Evolutionary conservation across 2,329 filamentous ascomycete species (phyloP), one percentile per base, ranked within the genome.

Genomic region (Claviceps arundinis): DNA sequence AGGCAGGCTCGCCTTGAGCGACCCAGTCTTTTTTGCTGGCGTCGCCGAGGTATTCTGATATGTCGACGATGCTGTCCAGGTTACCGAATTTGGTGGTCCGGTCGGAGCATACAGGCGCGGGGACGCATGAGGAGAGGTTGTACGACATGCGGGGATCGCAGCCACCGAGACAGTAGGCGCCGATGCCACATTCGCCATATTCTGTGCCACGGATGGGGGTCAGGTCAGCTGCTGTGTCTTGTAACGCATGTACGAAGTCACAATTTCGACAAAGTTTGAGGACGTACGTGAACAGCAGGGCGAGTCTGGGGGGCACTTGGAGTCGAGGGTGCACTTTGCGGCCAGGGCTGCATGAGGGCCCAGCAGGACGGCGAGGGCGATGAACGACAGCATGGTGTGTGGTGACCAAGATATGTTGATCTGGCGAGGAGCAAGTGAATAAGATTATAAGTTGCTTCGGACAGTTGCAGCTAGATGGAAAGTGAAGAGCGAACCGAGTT

Each of bases 161-260:
- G 57, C 93, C 93, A 61, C 93, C 93, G 19, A 98, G 80, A 64
- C 93, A 98, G 77, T 87, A 97, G 52, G 90, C 93, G 62, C 93
- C 93, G 52, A 89, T 82, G 72, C 91, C 93, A 64, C 93, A 97
- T 68, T 91, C 77, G 61, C 88, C 88, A 69, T 96, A 97, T 70
- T 93, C 89, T 95, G 62, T 49, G 60, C 43, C 17, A 19, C 37
- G 22, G 37, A 13, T 34, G 30, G 9, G 26, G 24, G 24, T 19
- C 19, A 19, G 19, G 54, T 63, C 50, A 61, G 58, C 53, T n/a
- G 50, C 48, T 24, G 46, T 37, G 5, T 34, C 44, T 30, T 14
- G 38, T 47, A 13, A 30, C n/a, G 37, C 24, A 37, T n/a, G 26
- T 19, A 19, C 22, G 41, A 34, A 34, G 26, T 24, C n/a, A 4